These are phyloP conservation scores for Saccharomyces hybrid DNA, from an alignment of 1,139 yeast species.

Conservation along the genomic window DNA sequence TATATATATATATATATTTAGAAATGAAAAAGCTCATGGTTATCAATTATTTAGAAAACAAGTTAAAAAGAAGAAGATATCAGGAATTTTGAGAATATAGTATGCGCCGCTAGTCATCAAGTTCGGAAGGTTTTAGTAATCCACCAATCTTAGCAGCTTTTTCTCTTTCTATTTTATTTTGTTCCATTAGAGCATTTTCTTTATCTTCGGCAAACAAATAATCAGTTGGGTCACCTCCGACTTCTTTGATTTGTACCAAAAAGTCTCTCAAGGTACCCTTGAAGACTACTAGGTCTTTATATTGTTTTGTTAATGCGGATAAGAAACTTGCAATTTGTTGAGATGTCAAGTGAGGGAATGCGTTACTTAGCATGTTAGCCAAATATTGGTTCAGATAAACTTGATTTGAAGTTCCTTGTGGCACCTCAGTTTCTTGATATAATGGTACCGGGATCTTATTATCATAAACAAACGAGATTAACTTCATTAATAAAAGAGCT, in stretches of 20 bases:
- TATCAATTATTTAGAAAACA: neutral
- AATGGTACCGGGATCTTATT: constrained; percentile 69
- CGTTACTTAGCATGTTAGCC: constrained; percentile 72
- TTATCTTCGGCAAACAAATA: constrained; percentile 92
- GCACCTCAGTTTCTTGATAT: constrained; percentile 68
- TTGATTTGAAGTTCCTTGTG: constrained; percentile 76
- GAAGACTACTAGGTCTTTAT: constrained; percentile 69
- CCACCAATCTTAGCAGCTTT: constrained; percentile 89
- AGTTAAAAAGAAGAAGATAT: neutral
- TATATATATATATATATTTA: neutral
- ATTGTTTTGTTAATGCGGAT: constrained; percentile 64
- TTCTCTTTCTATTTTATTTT: constrained; percentile 63
- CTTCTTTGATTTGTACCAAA: constrained; percentile 90
- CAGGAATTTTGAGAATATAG: neutral
- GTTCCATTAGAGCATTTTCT: constrained; percentile 67
- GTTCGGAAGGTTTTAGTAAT: constrained; percentile 88
- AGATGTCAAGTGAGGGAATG: constrained; percentile 83
- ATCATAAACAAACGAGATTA: constrained; percentile 78
- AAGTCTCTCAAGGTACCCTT: constrained; percentile 88
- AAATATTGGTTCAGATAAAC: constrained; percentile 74
- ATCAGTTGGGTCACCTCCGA: constrained; percentile 88
- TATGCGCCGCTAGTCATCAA: constrained; percentile 52
- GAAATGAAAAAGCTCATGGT: neutral
- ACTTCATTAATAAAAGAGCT: constrained; percentile 72
- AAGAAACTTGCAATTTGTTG: constrained; percentile 80